phyloP scores from a whole-genome alignment of 768 basidiomycete genomes.

The Sporobolomyces phaffii region DNA sequence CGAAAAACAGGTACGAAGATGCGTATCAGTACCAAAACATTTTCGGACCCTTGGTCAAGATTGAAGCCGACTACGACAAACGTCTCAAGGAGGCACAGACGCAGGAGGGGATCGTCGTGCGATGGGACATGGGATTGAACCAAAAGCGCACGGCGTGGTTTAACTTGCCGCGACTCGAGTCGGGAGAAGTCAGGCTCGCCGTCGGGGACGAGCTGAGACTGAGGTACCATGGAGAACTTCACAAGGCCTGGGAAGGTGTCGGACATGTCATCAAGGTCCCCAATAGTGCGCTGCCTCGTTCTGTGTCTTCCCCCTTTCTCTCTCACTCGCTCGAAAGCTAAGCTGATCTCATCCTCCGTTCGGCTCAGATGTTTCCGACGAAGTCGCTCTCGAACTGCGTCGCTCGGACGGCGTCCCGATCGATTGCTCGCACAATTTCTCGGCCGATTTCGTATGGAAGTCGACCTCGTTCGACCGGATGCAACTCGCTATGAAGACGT shows the following conservation, averaged over 20 bases:
- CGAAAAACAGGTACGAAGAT: conserved; percentile 91
- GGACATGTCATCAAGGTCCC: conserved; percentile 99
- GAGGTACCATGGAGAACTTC: conserved; percentile 79
- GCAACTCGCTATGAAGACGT: conserved; percentile 99
- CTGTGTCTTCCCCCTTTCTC: too few species aligned
- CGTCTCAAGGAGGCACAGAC: conserved; percentile 96
- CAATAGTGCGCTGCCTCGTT: conserved; percentile 64
- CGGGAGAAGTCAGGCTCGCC: conserved; percentile 91
- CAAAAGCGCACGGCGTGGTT: conserved; percentile 99
- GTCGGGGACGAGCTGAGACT: conserved; percentile 92
- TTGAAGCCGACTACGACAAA: conserved; percentile 99
- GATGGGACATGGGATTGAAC: conserved; percentile 97
- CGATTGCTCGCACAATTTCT: conserved; percentile 88
- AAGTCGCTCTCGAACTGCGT: conserved; percentile 88
- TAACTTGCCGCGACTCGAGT: conserved; percentile 88
- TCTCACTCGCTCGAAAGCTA: too few species aligned
- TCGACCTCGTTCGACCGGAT: conserved; percentile 98
- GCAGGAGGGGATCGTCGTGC: conserved; percentile 87
- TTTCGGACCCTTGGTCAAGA: conserved; percentile 97
- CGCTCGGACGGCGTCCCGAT: conserved; percentile 86
- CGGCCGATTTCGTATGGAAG: conserved; percentile 99
- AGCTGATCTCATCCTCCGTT: neutral
- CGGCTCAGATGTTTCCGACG: conserved; percentile 82
- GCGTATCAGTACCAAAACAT: conserved; percentile 99
- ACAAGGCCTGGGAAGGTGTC: conserved; percentile 93